Percentiles rank a stretch among this genome's conserved stretches.
Conservation (phyloP, 305 asterid species). For the Fraxinus sp. region DNA sequence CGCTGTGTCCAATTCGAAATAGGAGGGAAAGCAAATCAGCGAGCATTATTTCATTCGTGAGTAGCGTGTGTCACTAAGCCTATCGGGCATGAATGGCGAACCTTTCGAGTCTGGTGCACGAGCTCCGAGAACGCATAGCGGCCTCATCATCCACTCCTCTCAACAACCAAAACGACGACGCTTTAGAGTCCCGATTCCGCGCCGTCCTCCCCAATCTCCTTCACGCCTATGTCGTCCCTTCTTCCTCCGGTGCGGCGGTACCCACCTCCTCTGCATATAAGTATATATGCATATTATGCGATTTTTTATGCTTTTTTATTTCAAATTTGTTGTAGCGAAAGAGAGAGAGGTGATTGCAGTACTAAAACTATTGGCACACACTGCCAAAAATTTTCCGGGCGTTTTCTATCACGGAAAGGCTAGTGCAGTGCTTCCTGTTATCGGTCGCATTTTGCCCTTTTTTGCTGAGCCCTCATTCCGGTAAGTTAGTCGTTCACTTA, state of each 20-base stretch:
- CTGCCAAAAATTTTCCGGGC: conserved; percentile 76
- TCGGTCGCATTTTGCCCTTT: conserved; percentile 72
- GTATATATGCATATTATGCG: background rate
- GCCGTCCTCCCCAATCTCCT: conserved; percentile 82
- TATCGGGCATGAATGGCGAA: conserved; percentile 51
- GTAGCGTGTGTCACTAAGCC: background rate
- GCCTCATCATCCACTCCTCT: conserved; percentile 70
- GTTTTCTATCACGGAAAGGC: conserved; percentile 84
- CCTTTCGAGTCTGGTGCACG: conserved; percentile 76
- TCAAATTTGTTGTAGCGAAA: conserved; percentile 40
- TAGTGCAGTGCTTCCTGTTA: conserved; percentile 65
- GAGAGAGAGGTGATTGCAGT: conserved; percentile 82
- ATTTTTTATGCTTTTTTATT: background rate
- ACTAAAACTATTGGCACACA: conserved; percentile 62
- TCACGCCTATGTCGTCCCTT: conserved; percentile 63
- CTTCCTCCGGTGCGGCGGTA: conserved; percentile 52
- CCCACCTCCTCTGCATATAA: background rate
- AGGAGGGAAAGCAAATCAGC: conserved; percentile 21
- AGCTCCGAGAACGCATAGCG: conserved; percentile 82
- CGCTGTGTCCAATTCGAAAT: conserved; percentile 17
- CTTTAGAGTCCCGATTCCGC: conserved; percentile 71
- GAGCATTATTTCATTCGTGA: background rate
- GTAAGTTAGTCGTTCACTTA: conserved; percentile 32
- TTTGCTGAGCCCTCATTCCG: conserved; percentile 71
- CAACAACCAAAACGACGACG: conserved; percentile 59